Evolutionary conservation across 148 eudicot genomes (phyloP), one percentile per base, ranked within the genome.

Genomic region (Heliosperma pusillum): DNA sequence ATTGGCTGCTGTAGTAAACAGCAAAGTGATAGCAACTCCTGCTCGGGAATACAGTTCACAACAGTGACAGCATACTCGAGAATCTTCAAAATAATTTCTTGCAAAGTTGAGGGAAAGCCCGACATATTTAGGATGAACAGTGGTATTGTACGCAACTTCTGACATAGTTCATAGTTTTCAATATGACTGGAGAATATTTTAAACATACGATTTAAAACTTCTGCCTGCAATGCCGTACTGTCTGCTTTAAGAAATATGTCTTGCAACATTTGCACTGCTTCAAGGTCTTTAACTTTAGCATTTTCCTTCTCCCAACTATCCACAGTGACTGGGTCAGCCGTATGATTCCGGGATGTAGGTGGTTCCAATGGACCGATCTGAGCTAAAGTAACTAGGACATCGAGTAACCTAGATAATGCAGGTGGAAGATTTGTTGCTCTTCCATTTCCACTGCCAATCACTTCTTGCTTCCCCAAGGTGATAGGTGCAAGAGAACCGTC

Each of bases 21-120:
- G 81, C 99, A 92, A 74, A 96, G 95, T 36, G 99, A 92, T 73
- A 96, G 93, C 77, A 96, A 84, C 81, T 96, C 99, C 79, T 96
- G 99, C 81, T 96, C 99, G 63, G 99, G 99, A 60, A 92, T 86
- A 81, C 97, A 90, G 79, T 92, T 96, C 64, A 93, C 97, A 81
- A 92, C 99, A 70, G 97, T 96, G 62, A 96, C 99, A n/a, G 97
- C 99, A 87, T 96, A 96, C 85, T 96, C 99, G 42, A 96, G 99
- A 72, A 96, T 96, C 82, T 96, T 96, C 79, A 96, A 78, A 57
- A 96, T 90, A 57, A 89, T 92, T 67, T 96, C 99, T 84, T 88
- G 99, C 81, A 96, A 75, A 81, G 90, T 80, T 42, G 81, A 74
- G 40, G 97, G 99, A 84, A 96, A 96, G 66, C 89, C 93, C 63